A percentile compares a stretch with the other conserved stretches of the same genome.
Conservation (phyloP, 768 basidiomycete species). For the Boletus reticuloceps region DNA sequence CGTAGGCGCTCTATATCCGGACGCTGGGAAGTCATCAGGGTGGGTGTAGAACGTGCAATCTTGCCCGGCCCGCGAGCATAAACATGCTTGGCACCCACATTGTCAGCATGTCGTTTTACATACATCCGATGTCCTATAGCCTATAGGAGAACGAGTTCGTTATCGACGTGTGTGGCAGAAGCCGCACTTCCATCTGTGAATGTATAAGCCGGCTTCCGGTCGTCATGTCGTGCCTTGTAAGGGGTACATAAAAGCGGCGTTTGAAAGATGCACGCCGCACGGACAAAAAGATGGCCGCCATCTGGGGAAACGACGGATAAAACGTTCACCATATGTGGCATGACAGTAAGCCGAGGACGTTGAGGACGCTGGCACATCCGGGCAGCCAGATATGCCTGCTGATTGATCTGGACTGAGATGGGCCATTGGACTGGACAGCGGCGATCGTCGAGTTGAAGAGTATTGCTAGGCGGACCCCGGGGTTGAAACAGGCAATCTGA, state of each 20-base stretch:
- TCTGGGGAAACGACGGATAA: not conserved
- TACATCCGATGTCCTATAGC: not conserved
- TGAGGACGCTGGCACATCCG: not conserved
- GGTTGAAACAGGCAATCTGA: not conserved
- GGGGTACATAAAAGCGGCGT: not conserved
- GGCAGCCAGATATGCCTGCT: not conserved
- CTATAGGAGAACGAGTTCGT: not conserved
- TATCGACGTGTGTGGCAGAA: not conserved
- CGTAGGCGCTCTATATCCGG: not conserved
- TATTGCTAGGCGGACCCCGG: not conserved
- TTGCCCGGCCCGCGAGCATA: not conserved
- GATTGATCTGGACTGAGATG: not conserved
- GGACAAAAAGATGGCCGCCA: not conserved
- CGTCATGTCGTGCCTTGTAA: not conserved
- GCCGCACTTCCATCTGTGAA: not conserved
- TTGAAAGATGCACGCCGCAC: not conserved
- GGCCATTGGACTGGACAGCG: not conserved
- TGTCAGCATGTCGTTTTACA: not conserved
- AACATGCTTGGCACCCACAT: not conserved
- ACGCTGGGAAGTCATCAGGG: not conserved
- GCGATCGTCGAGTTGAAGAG: not conserved
- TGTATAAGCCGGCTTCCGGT: conserved; percentile 5
- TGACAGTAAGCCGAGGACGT: too few relatives aligned
- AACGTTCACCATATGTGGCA: not conserved
- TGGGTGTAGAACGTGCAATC: not conserved